Evolutionary conservation across 2,329 filamentous ascomycete species (phyloP).

Genomic region (Phaeosphaeriaceae sp.): DNA sequence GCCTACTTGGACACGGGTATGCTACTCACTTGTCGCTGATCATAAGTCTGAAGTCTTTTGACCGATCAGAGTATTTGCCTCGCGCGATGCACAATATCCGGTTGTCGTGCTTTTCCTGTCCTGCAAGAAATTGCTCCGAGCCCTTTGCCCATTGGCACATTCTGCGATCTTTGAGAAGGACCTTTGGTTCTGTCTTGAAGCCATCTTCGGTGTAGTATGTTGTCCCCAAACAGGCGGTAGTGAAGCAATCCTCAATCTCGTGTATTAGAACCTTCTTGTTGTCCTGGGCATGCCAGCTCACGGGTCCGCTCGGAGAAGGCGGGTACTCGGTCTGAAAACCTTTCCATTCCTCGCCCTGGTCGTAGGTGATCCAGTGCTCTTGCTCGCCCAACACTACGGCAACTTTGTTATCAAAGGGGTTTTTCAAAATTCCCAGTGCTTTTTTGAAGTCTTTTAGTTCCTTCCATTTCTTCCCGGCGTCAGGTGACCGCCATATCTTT

Average conservation of each 20-base stretch:
- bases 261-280: constrained; percentile 86
- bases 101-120: constrained; percentile 67
- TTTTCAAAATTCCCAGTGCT: constrained; percentile 69
- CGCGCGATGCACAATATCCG: constrained; percentile 81
- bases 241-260: constrained; percentile 48
- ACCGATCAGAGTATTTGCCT: constrained; percentile 72
- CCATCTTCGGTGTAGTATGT: constrained; percentile 82
- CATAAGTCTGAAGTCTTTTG: constrained; percentile 77
- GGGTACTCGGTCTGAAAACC: constrained; percentile 68
- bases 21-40: constrained; percentile 70
- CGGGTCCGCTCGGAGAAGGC: constrained; percentile 62
- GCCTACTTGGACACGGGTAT: neutral
- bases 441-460: constrained; percentile 68
- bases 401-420: constrained; percentile 77
- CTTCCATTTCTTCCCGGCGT: constrained; percentile 82
- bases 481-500: constrained; percentile 76
- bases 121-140: constrained; percentile 74
- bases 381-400: constrained; percentile 79
- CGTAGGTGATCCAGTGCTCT: constrained; percentile 81
- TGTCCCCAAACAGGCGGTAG: constrained; percentile 49
- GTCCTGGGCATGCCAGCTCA: constrained; percentile 84
- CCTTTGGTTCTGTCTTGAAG: constrained; percentile 71
- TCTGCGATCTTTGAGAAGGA: constrained; percentile 70
- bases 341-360: constrained; percentile 82
- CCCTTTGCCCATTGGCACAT: constrained; percentile 90